phyloP scores from a whole-genome alignment of 1,139 yeast species.

The Eremothecium coryli region DNA sequence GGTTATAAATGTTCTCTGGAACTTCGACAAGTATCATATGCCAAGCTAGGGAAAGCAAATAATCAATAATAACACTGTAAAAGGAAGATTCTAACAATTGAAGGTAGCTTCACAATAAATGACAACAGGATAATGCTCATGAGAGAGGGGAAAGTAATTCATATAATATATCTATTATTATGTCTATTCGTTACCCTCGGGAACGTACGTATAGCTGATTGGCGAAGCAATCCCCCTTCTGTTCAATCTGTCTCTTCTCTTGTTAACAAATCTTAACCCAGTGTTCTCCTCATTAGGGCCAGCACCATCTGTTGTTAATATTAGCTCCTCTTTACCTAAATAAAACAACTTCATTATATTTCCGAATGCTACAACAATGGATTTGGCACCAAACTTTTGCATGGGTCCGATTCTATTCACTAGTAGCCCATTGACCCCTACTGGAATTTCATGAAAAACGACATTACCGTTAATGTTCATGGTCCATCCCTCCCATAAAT shows the following conservation, averaged over 20 bases:
- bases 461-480: slow-evolving; percentile 57
- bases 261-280: slow-evolving; percentile 31
- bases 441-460: slow-evolving; percentile 53
- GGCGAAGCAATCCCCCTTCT: too few relatives aligned
- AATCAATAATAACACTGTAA: too few relatives aligned
- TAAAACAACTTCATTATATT: slow-evolving; percentile 62
- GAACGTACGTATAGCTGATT: too few relatives aligned
- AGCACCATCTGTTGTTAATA: slow-evolving; percentile 34
- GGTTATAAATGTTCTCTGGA: too few relatives aligned
- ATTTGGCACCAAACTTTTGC: slow-evolving; percentile 65
- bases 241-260: slow-evolving; percentile 22
- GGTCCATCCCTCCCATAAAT: slow-evolving; percentile 75
- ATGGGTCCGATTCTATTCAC: slow-evolving; percentile 46
- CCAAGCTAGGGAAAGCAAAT: too few relatives aligned
- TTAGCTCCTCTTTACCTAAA: slow-evolving; percentile 52
- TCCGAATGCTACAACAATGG: slow-evolving; percentile 67
- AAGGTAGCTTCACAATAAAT: too few relatives aligned
- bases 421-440: slow-evolving; percentile 36
- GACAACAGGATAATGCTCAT: too few relatives aligned
- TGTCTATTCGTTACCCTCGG: too few relatives aligned
- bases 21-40: too few relatives aligned
- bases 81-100: too few relatives aligned
- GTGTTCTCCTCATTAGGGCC: slow-evolving; percentile 26
- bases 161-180: too few relatives aligned
- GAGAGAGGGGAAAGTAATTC: too few relatives aligned